Conservation (phyloP, 2,329 filamentous ascomycete genomes). For the Paecilomyces sp. region DNA sequence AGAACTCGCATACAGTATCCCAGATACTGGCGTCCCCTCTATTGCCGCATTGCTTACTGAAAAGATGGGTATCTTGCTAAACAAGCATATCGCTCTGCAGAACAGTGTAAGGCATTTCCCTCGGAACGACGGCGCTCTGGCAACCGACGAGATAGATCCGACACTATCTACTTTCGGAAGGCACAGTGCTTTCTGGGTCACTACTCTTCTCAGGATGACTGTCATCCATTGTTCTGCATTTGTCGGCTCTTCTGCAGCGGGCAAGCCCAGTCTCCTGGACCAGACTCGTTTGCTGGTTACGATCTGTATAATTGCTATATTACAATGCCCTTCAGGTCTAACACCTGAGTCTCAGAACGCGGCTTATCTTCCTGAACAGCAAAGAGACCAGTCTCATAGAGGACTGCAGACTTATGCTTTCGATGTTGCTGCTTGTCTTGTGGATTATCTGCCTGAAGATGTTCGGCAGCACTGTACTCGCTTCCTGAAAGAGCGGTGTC, state of each 20-base stretch:
- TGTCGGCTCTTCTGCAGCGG: slow-evolving; percentile 15
- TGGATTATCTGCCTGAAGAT: slow-evolving; percentile 39
- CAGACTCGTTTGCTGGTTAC: slow-evolving; percentile 30
- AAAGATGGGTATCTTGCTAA: slow-evolving; percentile 32
- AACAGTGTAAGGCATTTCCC: slow-evolving; percentile 12
- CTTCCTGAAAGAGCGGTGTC: slow-evolving; percentile 36
- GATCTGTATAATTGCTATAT: slow-evolving; percentile 35
- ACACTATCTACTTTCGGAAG: slow-evolving; percentile 20
- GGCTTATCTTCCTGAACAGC: slow-evolving; percentile 21
- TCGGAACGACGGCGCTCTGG: slow-evolving; percentile 9
- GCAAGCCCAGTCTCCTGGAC: slow-evolving; percentile 18
- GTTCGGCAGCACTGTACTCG: slow-evolving; percentile 34
- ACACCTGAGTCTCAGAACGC: slow-evolving; percentile 22
- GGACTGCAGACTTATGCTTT: slow-evolving; percentile 34
- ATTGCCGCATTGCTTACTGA: slow-evolving; percentile 30
- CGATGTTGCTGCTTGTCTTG: slow-evolving; percentile 38
- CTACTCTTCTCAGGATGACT: slow-evolving; percentile 32
- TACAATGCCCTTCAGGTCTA: slow-evolving; percentile 24
- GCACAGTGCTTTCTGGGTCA: slow-evolving; percentile 33
- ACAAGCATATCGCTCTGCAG: slow-evolving; percentile 26
- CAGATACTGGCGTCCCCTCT: slow-evolving; percentile 22
- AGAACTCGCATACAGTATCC: slow-evolving; percentile 29
- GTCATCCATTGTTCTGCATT: slow-evolving; percentile 34
- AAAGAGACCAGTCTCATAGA: slow-evolving; percentile 23
- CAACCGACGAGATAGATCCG: slow-evolving; percentile 8